Percentiles rank a stretch among this genome's conserved stretches.
phyloP scores from a whole-genome alignment of 345 rosid species.

The Turritis glabra region DNA sequence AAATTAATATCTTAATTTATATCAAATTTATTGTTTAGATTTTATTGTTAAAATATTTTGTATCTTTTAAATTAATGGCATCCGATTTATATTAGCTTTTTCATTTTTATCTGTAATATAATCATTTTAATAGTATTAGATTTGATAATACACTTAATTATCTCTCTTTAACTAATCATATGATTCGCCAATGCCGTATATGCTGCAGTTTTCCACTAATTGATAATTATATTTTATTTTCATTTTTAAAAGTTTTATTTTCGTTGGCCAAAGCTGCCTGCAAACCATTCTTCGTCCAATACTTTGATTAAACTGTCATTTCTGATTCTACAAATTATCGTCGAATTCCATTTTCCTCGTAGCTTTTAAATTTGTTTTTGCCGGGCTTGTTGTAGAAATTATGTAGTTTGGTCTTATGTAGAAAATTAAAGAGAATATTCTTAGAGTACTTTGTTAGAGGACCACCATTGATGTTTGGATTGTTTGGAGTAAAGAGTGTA shows the following conservation, averaged over 20 bases:
- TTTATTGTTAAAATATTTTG: too few relatives aligned
- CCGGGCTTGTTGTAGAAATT: slow-evolving; percentile 36
- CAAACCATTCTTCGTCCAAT: not conserved
- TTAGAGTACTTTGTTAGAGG: slow-evolving; percentile 28
- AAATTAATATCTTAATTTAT: too few relatives aligned
- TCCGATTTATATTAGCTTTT: too few relatives aligned
- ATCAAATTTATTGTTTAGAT: too few relatives aligned
- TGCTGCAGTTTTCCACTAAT: not conserved
- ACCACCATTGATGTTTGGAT: slow-evolving; percentile 31
- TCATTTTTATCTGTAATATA: too few relatives aligned
- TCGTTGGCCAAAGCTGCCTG: not conserved
- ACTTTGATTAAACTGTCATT: slow-evolving; percentile 2
- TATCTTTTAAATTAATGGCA: too few relatives aligned
- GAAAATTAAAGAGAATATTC: slow-evolving; percentile 32
- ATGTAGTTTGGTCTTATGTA: slow-evolving; percentile 31
- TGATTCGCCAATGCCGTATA: not conserved
- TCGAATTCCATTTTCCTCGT: not conserved
- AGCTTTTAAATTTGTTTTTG: not conserved
- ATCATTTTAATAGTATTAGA: too few relatives aligned
- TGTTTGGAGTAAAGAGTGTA: slow-evolving; percentile 29
- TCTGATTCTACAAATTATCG: not conserved
- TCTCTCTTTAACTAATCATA: slow-evolving; percentile 3
- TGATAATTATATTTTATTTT: not conserved
- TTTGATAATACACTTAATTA: not conserved
- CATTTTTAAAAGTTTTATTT: not conserved